These are phyloP conservation scores for Camellia granthamiana DNA, from an alignment of 148 eudicot genomes.

Conservation along the genomic window DNA sequence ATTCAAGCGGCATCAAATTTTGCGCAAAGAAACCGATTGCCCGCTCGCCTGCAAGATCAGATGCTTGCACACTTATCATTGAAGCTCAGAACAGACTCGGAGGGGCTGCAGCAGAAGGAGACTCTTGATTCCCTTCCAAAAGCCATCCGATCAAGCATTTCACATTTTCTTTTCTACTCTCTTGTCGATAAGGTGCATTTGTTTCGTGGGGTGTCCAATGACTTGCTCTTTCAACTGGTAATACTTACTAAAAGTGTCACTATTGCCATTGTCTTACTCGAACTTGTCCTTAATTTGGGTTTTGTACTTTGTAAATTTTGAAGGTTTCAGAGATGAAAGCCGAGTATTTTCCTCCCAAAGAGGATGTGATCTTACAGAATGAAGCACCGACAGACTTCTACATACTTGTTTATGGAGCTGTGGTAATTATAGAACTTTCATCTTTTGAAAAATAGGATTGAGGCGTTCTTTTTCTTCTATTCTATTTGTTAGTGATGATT, in stretches of 20 bases:
- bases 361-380: slow-evolving; percentile 36
- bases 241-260: background rate
- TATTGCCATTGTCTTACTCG: background rate
- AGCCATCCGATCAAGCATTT: slow-evolving; percentile 81
- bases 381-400: slow-evolving; percentile 92
- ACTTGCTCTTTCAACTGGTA: slow-evolving; percentile 93
- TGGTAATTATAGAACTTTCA: slow-evolving; percentile 38
- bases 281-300: background rate
- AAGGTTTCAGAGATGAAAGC: slow-evolving; percentile 97
- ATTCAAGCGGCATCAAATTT: slow-evolving; percentile 86
- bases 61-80: slow-evolving; percentile 84
- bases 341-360: slow-evolving; percentile 56
- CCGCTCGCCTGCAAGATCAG: slow-evolving; percentile 71
- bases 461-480: too few species aligned
- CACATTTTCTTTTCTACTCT: slow-evolving; percentile 70
- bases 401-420: slow-evolving; percentile 72
- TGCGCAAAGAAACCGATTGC: slow-evolving; percentile 71
- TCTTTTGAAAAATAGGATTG: background rate
- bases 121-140: slow-evolving; percentile 78
- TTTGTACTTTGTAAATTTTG: background rate
- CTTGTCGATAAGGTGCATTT: slow-evolving; percentile 70
- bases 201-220: slow-evolving; percentile 75
- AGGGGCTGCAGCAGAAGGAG: slow-evolving; percentile 87
- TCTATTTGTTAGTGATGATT: background rate
- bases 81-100: slow-evolving; percentile 70